Evolutionary conservation across 2,329 filamentous ascomycete genomes (phyloP).

Genomic region (Aquanectria penicillioides): DNA sequence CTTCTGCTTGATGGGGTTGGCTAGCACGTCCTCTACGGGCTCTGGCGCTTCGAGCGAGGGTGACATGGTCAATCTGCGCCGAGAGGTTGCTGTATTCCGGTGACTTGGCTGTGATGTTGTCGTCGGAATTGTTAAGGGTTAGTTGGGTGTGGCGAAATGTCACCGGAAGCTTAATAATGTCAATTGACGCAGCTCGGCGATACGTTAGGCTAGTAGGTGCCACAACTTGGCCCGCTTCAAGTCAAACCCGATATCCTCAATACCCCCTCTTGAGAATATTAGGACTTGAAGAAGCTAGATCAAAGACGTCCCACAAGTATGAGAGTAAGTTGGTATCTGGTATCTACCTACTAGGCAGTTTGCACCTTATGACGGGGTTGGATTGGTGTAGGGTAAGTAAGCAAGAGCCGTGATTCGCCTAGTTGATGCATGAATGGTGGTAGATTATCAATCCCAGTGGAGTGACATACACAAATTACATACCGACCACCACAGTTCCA

Average conservation of each 20-base stretch:
- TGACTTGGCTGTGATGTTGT: background rate
- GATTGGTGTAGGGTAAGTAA: slow-evolving; percentile 33
- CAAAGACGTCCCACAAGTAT: too few species aligned
- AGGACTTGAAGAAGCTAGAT: background rate
- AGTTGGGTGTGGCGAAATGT: slow-evolving; percentile 30
- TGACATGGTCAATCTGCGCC: slow-evolving; percentile 67
- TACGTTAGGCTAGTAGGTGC: background rate
- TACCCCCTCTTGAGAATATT: too few species aligned
- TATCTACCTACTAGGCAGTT: too few species aligned
- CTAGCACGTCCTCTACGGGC: slow-evolving; percentile 74
- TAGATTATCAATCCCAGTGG: slow-evolving; percentile 16
- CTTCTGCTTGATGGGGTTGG: slow-evolving; percentile 79
- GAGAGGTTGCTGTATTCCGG: slow-evolving; percentile 3
- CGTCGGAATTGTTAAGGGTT: too few species aligned
- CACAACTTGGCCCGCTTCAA: too few species aligned
- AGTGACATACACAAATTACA: slow-evolving; percentile 9
- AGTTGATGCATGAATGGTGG: too few species aligned
- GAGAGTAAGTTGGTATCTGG: too few species aligned
- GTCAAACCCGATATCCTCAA: too few species aligned
- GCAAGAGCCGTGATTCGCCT: slow-evolving; percentile 34
- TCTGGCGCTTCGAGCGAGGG: slow-evolving; percentile 81
- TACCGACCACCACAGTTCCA: background rate
- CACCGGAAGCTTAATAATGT: slow-evolving; percentile 34
- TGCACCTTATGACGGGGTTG: background rate
- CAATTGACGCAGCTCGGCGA: too few species aligned